These are phyloP conservation scores for Aspergillus cristatus DNA, from an alignment of 495 filamentous ascomycete genomes.

Conservation along the genomic window DNA sequence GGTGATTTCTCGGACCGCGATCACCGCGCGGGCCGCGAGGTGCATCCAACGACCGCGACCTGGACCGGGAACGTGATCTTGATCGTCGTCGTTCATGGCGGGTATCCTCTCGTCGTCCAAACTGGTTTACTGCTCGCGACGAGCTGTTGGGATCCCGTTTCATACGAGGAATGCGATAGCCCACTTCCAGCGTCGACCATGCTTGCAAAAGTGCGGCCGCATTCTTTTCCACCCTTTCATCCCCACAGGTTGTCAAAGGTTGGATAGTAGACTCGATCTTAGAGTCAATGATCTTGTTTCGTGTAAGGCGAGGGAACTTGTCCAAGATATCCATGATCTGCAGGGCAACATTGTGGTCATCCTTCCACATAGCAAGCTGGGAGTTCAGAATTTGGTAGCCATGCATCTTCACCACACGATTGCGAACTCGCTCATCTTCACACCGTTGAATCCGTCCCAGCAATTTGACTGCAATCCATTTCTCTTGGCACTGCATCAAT, in stretches of 20 bases:
- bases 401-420: constrained; percentile 90
- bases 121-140: constrained; percentile 43
- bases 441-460: constrained; percentile 82
- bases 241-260: constrained; percentile 53
- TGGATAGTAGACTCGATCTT: constrained; percentile 85
- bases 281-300: constrained; percentile 94
- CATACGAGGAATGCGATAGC: constrained; percentile 86
- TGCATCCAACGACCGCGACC: constrained; percentile 42
- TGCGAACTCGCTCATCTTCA: constrained; percentile 78
- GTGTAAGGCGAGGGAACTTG: constrained; percentile 80
- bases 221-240: constrained; percentile 65
- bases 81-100: constrained; percentile 52
- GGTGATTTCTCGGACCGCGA: constrained; percentile 37
- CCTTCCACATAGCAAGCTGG: constrained; percentile 71
- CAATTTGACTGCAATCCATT: constrained; percentile 97
- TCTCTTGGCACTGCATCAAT: constrained; percentile 98
- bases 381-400: constrained; percentile 91
- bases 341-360: constrained; percentile 78
- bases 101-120: constrained; percentile 58
- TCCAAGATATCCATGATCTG: constrained; percentile 87
- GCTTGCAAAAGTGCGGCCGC: constrained; percentile 64
- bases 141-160: constrained; percentile 51
- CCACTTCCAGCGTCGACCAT: constrained; percentile 88
- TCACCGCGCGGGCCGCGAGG: constrained; percentile 49
- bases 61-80: constrained; percentile 43